phyloP scores from a whole-genome alignment of 139 green algal species.

The Monoraphidium neglectum region DNA sequence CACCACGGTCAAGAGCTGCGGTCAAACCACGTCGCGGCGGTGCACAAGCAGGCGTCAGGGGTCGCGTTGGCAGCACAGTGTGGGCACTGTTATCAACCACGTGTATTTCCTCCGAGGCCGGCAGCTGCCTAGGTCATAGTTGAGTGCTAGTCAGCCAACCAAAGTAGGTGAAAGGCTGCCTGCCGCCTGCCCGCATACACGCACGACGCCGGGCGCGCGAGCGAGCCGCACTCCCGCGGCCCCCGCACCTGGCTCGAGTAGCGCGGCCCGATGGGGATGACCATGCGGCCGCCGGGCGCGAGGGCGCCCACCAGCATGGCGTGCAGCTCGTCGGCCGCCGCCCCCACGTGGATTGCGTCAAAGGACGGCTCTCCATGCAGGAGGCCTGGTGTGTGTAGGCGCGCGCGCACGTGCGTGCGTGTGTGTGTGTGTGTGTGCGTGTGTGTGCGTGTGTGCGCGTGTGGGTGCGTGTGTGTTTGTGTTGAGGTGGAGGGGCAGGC shows the following conservation, averaged over 20 bases:
- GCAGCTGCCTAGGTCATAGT: background rate
- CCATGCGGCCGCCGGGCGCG: conserved; percentile 68
- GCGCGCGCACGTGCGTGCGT: background rate
- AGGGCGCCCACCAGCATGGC: conserved; percentile 67
- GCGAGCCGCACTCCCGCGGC: background rate
- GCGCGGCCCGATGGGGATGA: conserved; percentile 75
- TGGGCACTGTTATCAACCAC: background rate
- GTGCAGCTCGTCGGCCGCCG: conserved; percentile 78
- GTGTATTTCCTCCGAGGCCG: background rate
- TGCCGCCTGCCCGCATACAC: background rate
- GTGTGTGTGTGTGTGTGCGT: too few species aligned
- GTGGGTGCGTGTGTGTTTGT: too few species aligned
- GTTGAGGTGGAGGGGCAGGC: too few species aligned
- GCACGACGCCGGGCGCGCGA: background rate
- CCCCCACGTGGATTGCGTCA: conserved; percentile 95
- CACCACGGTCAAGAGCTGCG: conserved; percentile 63
- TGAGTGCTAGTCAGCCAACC: background rate
- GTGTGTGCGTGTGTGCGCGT: too few species aligned
- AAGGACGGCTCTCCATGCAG: conserved; percentile 63
- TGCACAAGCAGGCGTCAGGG: background rate
- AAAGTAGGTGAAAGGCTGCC: background rate
- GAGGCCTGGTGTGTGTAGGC: conserved; percentile 28
- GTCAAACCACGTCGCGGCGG: background rate
- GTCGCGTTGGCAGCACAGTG: background rate
- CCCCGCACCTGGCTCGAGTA: conserved; percentile 29